Percentiles rank a stretch among this genome's conserved stretches.
Evolutionary conservation across 1,139 yeast genomes (phyloP).

Genomic region (Magnusiomyces suaveolens): DNA sequence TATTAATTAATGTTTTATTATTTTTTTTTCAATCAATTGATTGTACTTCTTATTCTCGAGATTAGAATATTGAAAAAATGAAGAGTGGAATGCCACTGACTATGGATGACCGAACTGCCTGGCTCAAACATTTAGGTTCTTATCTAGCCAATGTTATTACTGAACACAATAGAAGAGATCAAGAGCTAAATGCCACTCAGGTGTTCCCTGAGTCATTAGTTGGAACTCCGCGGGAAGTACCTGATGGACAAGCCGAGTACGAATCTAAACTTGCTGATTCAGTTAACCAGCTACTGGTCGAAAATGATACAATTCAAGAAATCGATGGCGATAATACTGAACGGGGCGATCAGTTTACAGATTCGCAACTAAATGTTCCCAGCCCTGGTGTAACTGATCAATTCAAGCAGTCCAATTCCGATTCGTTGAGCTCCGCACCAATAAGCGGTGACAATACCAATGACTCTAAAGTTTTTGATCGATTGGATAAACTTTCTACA

Average conservation of each 20-base stretch:
- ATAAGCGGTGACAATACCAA: too few species aligned
- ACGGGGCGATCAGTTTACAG: too few species aligned
- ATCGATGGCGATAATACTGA: not conserved
- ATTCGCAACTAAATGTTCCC: too few species aligned
- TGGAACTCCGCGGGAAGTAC: not conserved
- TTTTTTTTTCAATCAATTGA: not conserved
- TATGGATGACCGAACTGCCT: slow-evolving; percentile 87
- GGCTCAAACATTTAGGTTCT: slow-evolving; percentile 52
- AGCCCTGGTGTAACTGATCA: too few species aligned
- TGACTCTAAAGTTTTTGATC: not conserved
- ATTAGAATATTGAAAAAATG: slow-evolving; percentile 69
- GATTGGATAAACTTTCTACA: not conserved
- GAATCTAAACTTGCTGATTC: not conserved
- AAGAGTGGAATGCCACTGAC: slow-evolving; percentile 63
- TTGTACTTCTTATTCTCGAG: slow-evolving; percentile 12
- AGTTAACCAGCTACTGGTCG: not conserved
- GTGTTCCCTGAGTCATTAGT: not conserved
- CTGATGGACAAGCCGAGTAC: not conserved
- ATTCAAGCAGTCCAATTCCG: too few species aligned
- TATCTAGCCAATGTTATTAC: not conserved
- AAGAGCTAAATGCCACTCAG: not conserved
- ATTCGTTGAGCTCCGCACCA: too few species aligned
- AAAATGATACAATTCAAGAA: slow-evolving; percentile 19
- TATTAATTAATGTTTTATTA: not conserved
- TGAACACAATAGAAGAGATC: not conserved